Base-by-base conservation (phyloP, 179 eudicot genomes). In the Silene vulgaris region DNA sequence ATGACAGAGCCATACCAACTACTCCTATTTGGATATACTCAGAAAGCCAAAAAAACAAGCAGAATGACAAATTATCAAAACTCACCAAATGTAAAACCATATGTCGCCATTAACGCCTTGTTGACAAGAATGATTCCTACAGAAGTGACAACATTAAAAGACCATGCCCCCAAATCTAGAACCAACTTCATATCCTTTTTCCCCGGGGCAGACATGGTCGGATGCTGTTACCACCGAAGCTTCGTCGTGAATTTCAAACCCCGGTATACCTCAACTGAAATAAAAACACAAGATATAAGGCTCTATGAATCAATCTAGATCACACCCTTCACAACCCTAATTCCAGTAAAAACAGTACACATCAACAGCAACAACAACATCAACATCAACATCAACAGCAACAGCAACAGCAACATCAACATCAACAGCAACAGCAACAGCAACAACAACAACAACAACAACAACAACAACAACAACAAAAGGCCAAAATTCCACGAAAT, bases 111-210 rank as follows among this genome's bases (percentile, higher is more conserved):
- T 72, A 91, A 84, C 29, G 97, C 90, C 80, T 92, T 90, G 80
- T 92, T 92, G 75, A 88, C 96, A 23, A 92, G 84, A 69, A 92
- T 92, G 81, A 92, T 92, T 65, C 96, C 96, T 57, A 92, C 96
- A 23, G 97, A 92, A 74, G 96, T 90, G 78, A 90, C 88, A 16
- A 92, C 81, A 74, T 92, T 92, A 35, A 92, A 92, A 65, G 45
- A 23, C 97, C 96, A 92, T 40, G 96, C 91, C 23, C 91, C 96
- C n/a, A 72, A 69, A 78, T 92, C 96, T 26, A 87, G 75, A 60
- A 77, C 72, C 35, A 77, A 82, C 80, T 92, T 92, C 73, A 71
- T 67, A 16, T 87, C 88, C 21, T 69, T 85, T 82, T 88, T 87
- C 81, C 77, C 80, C 3, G 85, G 40, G 20, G 84, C 67, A 76